Base-by-base conservation (phyloP, 139 green algal species). In the Trebouxia sp. region DNA sequence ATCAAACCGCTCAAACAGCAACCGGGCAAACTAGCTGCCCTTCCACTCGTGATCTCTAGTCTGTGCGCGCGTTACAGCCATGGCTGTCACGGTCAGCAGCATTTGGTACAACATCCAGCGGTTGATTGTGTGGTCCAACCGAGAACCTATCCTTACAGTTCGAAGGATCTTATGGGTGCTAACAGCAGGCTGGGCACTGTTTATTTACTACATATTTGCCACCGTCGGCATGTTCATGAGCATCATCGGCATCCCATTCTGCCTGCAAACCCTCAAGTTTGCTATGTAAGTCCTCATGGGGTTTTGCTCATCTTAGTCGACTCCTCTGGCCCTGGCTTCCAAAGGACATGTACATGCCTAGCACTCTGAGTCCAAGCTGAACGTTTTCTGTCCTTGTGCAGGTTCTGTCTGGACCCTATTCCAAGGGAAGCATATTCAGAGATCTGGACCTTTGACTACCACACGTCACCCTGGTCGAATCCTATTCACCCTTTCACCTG, bases 231-330 rank as follows among this genome's bases (percentile, higher is more conserved):
- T 77, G 69, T 35, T 55, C 39, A 55, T 77, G 69, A 56, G 41
- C n/a, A 56, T 77, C n/a, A 53, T 77, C 11, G 69, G 69, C 41
- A 77, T 77, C n/a, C 69, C 69, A 14, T 77, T 77, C 32, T 51
- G 41, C 11, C 42, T 77, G 22, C 69, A 77, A 22, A 53, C 39
- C 15, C 9, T 77, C 20, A 53, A 77, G 22, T 77, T 77, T 56
- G 69, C 69, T 37, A n/a, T 77, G 69, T 77, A 53, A 77, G 69
- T 39, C 3, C 39, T 50, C 11, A 4, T 12, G 0, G 38, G 30
- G 2, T 58, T 22, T 3, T 3, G 50, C 50, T 22, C 5, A 22
- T 58, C 20, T 22, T 22, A 28, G 50, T 22, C 26, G 50, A 17
- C 50, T 3, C 26, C 4, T 17, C 50, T 58, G 50, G 20, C 50